Evolutionary conservation across 2,329 filamentous ascomycete species (phyloP), one percentile per base, ranked within the genome.

Genomic region (Lasiodiplodia theobromae): DNA sequence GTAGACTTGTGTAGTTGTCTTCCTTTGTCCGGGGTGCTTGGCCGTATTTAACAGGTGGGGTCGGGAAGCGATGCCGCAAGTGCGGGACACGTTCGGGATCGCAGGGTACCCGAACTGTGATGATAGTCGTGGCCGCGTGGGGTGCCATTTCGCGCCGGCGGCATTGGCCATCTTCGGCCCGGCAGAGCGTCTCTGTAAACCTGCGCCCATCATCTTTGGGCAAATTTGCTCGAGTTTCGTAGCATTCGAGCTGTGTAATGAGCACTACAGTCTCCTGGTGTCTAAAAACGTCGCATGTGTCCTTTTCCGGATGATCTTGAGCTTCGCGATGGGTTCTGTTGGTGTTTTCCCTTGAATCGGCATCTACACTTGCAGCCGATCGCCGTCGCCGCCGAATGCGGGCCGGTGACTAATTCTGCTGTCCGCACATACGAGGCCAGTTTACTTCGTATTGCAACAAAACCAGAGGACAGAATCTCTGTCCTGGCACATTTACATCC

Each of bases 341-440:
- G 54, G 18, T 44, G 57, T 49, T 47, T 21, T 8, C 3, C 38
- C 25, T 23, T 23, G 21, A 14, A 28, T 60, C 57, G 57, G 57
- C 57, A 47, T 60, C 38, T 60, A 38, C 12, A 16, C 28, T 3
- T 16, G 16, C 14, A 60, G 57, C 57, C 57, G 57, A 60, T 60
- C 57, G 23, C 37, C 23, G 34, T 21, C 23, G 21, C 16, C 57
- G 57, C 57, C 57, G 57, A 60, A 47, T 23, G 40, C 57, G 57
- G 38, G 57, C 10, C 54, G 23, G 18, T 58, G 54, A 58, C 54
- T 23, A 58, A 58, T 58, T 58, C 4, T 21, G 11, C 53, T 14
- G 4, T 18, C 28, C 8, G 37, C 16, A 56, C 31, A 23, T n/a
- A 23, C 12, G 40, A n/a, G 40, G 31, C 1, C 31, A 10, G 31